Conservation (phyloP, 164 flowering plant genomes). For the Tetracentron sinense region DNA sequence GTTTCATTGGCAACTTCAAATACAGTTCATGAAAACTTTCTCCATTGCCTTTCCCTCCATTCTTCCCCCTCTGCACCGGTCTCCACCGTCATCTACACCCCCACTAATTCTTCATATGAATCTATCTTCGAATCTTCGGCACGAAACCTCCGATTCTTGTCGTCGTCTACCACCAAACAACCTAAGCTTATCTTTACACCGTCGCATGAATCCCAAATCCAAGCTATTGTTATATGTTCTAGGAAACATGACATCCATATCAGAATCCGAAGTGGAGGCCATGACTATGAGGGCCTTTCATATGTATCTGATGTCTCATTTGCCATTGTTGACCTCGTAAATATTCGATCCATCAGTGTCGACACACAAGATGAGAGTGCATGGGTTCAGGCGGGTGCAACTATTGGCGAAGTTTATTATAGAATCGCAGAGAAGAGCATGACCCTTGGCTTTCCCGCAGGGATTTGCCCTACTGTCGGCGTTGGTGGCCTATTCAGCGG, state of each 20-base stretch:
- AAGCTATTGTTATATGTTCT: neutral
- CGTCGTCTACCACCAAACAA: neutral
- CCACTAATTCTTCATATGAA: neutral
- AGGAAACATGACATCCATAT: neutral
- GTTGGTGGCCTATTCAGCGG: conserved; percentile 11
- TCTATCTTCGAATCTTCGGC: neutral
- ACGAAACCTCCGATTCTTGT: neutral
- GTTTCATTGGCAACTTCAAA: neutral
- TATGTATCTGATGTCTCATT: conserved; percentile 11
- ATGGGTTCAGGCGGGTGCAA: conserved; percentile 12
- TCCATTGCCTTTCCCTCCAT: neutral
- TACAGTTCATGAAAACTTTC: neutral
- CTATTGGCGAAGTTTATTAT: conserved; percentile 9
- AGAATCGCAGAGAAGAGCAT: conserved; percentile 1
- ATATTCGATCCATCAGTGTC: neutral
- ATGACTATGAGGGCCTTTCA: conserved; percentile 18
- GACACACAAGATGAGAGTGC: conserved; percentile 3
- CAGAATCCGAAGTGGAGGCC: conserved; percentile 12
- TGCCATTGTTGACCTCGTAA: conserved; percentile 7
- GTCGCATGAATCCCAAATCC: neutral
- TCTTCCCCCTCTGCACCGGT: neutral
- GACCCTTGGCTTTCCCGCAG: conserved; percentile 4
- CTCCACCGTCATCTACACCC: neutral
- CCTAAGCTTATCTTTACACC: neutral
- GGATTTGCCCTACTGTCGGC: conserved; percentile 6